Evolutionary conservation across 495 filamentous ascomycete genomes (phyloP), one percentile per base, ranked within the genome.

Genomic region (Pyronema omphalodes): DNA sequence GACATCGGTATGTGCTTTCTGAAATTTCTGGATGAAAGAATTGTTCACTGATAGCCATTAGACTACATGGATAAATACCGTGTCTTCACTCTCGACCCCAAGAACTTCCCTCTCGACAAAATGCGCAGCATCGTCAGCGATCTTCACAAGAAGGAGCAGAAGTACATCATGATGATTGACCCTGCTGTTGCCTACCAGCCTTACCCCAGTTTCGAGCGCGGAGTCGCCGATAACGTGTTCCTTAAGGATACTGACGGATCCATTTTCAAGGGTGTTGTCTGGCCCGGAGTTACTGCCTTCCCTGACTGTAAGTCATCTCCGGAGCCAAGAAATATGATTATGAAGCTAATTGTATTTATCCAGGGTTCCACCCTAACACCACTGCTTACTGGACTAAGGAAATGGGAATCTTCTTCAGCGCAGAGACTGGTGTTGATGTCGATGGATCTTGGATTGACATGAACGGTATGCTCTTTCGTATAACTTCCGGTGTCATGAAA

Each of bases 361-460:
- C 23, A 29, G 23, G 86, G 86, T 91, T 93, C 67, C 70, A 80
- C 39, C 70, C 76, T 5, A 75, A 76, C 35, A 77, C 78, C 7
- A 71, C 79, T 54, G 66, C 64, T 0, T 94, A 78, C 67, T 94
- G 86, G 86, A 79, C 81, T 59, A 72, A 70, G 37, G 78, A 91
- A 64, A 85, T 89, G 62, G 59, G 57, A 18, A 53, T 57, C 0
- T 91, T 91, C 71, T 94, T 94, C 68, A 63, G 70, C 57, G 57
- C 74, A 0, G 62, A 75, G 0, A 70, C 64, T 0, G 87, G 86
- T 18, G 74, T 94, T 3, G 79, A 91, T 60, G 86, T 93, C 55
- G 86, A 93, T 59, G 87, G 76, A 0, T 71, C 88, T 23, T 93
- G 86, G 86, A 93, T 91, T 53, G 84, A 87, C 59, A 84, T 87